Percentiles rank a stretch among this genome's conserved stretches.
These are phyloP conservation scores for Talaromyces sp. DNA, from an alignment of 2,329 filamentous ascomycete genomes.

Conservation along the genomic window DNA sequence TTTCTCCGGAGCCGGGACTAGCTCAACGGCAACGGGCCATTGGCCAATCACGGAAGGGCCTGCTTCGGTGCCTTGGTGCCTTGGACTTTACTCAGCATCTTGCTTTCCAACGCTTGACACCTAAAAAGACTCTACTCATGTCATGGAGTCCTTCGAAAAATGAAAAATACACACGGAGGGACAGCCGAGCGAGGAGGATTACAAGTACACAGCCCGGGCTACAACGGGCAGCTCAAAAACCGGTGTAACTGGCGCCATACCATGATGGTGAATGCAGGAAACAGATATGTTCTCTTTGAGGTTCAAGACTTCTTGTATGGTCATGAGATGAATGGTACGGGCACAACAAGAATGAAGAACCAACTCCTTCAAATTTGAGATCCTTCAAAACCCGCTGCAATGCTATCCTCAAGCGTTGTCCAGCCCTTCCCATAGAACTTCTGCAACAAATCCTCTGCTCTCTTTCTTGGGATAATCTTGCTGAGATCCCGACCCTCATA, in stretches of 20 bases:
- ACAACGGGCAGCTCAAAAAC: neutral
- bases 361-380: neutral
- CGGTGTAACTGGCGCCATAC: neutral
- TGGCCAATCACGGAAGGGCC: neutral
- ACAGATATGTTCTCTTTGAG: neutral
- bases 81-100: neutral
- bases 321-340: neutral
- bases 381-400: neutral
- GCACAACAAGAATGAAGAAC: no score
- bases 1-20: constrained; percentile 1
- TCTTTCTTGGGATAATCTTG: constrained; percentile 18
- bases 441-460: constrained; percentile 25
- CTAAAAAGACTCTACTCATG: neutral
- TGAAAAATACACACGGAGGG: neutral
- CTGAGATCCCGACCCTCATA: constrained; percentile 21
- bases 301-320: neutral
- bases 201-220: neutral
- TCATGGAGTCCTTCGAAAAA: neutral
- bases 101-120: neutral
- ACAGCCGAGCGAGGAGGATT: neutral
- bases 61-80: neutral
- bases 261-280: neutral
- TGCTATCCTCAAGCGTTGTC: constrained; percentile 21
- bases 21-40: neutral
- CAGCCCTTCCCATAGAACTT: constrained; percentile 21